These are phyloP conservation scores for Fomitopsis betulina DNA, from an alignment of 1,284 basidiomycete species.

Conservation along the genomic window DNA sequence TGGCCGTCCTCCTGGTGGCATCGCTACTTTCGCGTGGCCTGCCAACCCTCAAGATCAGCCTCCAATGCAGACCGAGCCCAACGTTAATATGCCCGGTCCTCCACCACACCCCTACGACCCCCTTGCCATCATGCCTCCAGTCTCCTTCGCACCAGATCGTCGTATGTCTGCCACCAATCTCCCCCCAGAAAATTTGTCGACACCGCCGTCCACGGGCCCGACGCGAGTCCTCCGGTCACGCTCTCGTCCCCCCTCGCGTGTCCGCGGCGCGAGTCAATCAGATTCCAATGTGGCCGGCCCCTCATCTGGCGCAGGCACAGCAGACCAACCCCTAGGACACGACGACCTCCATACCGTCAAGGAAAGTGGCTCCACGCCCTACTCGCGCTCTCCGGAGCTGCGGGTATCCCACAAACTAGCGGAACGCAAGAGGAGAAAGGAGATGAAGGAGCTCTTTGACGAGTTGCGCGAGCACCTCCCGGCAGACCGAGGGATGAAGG, in stretches of 20 bases:
- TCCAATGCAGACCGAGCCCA: slow-evolving; percentile 38
- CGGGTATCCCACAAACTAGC: slow-evolving; percentile 93
- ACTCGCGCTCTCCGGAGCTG: slow-evolving; percentile 91
- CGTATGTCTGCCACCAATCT: slow-evolving; percentile 65
- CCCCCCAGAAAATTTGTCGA: slow-evolving; percentile 38
- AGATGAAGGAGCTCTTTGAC: slow-evolving; percentile 97
- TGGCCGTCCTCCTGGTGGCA: slow-evolving; percentile 54
- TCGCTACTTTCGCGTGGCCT: slow-evolving; percentile 71
- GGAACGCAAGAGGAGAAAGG: slow-evolving; percentile 90
- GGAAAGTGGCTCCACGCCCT: slow-evolving; percentile 66
- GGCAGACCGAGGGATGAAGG: slow-evolving; percentile 88
- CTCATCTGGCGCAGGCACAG: slow-evolving; percentile 35
- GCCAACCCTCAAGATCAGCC: slow-evolving; percentile 39
- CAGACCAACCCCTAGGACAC: slow-evolving; percentile 21
- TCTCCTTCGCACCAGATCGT: slow-evolving; percentile 56
- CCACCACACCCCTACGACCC: slow-evolving; percentile 39
- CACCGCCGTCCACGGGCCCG: slow-evolving; percentile 37
- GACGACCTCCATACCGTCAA: slow-evolving; percentile 26
- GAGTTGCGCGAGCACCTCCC: slow-evolving; percentile 89
- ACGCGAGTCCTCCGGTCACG: slow-evolving; percentile 56
- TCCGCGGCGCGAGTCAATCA: slow-evolving; percentile 38
- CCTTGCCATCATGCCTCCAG: slow-evolving; percentile 49
- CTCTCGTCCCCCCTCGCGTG: slow-evolving; percentile 68
- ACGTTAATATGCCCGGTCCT: slow-evolving; percentile 33
- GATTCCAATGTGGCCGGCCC: slow-evolving; percentile 27